A percentile compares a stretch with the other conserved stretches of the same genome.
Evolutionary conservation across 1,139 yeast species (phyloP).

Genomic region (Saccharomycopsis hybrid): DNA sequence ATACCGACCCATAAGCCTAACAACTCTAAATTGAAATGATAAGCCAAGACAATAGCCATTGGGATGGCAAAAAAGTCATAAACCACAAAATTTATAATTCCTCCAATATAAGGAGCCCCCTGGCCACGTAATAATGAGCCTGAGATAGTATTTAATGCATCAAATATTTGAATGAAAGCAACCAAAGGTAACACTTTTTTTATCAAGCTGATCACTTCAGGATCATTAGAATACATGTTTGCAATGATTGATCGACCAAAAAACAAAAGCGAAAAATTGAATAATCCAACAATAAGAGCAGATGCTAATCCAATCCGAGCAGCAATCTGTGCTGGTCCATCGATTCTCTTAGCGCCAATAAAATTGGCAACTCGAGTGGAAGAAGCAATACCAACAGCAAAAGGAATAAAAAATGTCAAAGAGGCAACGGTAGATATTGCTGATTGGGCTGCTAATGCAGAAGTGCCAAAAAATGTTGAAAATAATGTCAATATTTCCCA

Average conservation of each 20-base stretch:
- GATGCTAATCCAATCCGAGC: constrained; percentile 55
- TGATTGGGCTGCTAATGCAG: constrained; percentile 81
- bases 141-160: constrained; percentile 75
- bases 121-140: constrained; percentile 83
- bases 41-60: constrained; percentile 58
- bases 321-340: constrained; percentile 54
- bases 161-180: constrained; percentile 68
- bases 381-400: constrained; percentile 81
- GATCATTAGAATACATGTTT: constrained; percentile 60
- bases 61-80: constrained; percentile 73
- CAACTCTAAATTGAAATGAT: constrained; percentile 44
- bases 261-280: constrained; percentile 49
- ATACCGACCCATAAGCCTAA: constrained; percentile 88
- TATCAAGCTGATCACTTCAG: constrained; percentile 47
- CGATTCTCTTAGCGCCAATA: constrained; percentile 69
- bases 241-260: constrained; percentile 55
- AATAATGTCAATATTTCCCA: constrained; percentile 66
- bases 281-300: constrained; percentile 51
- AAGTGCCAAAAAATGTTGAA: constrained; percentile 77
- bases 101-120: constrained; percentile 81
- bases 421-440: constrained; percentile 80
- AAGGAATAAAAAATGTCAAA: constrained; percentile 77
- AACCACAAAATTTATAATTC: constrained; percentile 65
- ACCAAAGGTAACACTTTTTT: constrained; percentile 64
- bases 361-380: constrained; percentile 85